Percentiles rank a stretch among this genome's conserved stretches.
Conservation (phyloP, 2,329 filamentous ascomycete species). For the Karstenula rhodostoma region DNA sequence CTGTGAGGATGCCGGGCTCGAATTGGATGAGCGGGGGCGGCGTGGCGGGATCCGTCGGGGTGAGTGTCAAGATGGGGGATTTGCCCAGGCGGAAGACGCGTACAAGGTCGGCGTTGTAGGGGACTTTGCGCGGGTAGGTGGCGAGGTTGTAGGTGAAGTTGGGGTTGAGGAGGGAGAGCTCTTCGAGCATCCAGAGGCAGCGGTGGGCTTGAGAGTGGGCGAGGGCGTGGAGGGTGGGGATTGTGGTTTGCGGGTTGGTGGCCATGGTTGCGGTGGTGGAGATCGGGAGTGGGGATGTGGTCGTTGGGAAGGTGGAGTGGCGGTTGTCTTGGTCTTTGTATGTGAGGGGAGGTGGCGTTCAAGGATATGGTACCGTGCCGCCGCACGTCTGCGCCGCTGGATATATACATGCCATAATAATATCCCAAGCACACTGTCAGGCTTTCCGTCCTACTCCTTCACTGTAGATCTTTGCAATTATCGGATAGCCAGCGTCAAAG, state of each 20-base stretch:
- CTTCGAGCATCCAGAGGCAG: constrained; percentile 25
- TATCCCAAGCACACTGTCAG: too few relatives aligned
- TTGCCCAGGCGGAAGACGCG: constrained; percentile 34
- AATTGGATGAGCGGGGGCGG: constrained; percentile 17
- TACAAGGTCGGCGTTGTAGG: constrained; percentile 22
- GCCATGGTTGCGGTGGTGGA: not conserved
- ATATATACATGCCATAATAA: too few relatives aligned
- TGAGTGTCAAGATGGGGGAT: constrained; percentile 33
- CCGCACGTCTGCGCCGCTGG: too few relatives aligned
- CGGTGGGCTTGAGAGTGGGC: constrained; percentile 15
- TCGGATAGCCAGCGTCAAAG: too few relatives aligned
- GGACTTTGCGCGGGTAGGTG: constrained; percentile 27
- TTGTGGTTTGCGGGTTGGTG: constrained; percentile 14
- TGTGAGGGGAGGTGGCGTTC: too few relatives aligned
- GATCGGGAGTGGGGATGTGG: not conserved
- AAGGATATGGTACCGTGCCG: too few relatives aligned
- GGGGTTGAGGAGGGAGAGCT: constrained; percentile 25
- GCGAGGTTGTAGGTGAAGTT: constrained; percentile 31
- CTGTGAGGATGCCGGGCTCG: constrained; percentile 28
- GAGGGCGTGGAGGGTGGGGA: constrained; percentile 18
- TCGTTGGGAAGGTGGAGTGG: too few relatives aligned
- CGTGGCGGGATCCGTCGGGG: constrained; percentile 11
- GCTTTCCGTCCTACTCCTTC: too few relatives aligned
- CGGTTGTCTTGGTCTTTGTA: too few relatives aligned
- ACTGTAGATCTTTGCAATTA: too few relatives aligned